Evolutionary conservation across 345 rosid genomes (phyloP).

Genomic region (Dipteronia dyeriana): DNA sequence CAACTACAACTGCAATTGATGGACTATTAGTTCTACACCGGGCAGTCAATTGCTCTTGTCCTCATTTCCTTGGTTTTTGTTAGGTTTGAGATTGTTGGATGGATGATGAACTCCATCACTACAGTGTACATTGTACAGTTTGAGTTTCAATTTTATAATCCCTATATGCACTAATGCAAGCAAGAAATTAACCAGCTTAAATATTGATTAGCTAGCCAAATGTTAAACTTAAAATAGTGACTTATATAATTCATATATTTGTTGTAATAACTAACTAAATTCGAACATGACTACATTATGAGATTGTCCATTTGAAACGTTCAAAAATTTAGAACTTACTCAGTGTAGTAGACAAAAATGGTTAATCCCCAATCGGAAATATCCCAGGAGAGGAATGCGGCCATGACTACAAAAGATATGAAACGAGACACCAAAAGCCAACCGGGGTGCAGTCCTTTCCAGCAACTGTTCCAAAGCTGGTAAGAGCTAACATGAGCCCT

Average conservation of each 20-base stretch:
- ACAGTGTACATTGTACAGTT: neutral
- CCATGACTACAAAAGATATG: constrained; percentile 58
- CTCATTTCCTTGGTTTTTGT: neutral
- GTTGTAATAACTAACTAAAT: neutral
- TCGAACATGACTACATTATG: neutral
- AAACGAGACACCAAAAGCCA: constrained; percentile 79
- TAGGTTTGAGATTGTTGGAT: neutral
- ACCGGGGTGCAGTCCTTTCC: constrained; percentile 78
- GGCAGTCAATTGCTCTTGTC: neutral
- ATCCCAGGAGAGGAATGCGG: constrained; percentile 63
- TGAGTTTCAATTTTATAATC: neutral
- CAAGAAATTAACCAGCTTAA: neutral
- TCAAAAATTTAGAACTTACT: constrained; percentile 44
- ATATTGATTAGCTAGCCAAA: too few relatives aligned
- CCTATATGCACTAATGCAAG: neutral
- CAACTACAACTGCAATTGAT: neutral
- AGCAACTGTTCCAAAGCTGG: constrained; percentile 79
- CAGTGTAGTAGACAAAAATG: constrained; percentile 80
- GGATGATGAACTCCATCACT: neutral
- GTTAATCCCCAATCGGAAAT: constrained; percentile 47
- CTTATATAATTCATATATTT: too few relatives aligned
- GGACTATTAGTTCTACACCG: neutral
- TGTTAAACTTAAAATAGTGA: neutral
- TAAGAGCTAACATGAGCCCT: constrained; percentile 43
- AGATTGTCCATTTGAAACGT: too few relatives aligned